Percentiles rank a stretch among this genome's conserved stretches.
Conservation (phyloP, 768 basidiomycete genomes). For the Tylopilus balloui region DNA sequence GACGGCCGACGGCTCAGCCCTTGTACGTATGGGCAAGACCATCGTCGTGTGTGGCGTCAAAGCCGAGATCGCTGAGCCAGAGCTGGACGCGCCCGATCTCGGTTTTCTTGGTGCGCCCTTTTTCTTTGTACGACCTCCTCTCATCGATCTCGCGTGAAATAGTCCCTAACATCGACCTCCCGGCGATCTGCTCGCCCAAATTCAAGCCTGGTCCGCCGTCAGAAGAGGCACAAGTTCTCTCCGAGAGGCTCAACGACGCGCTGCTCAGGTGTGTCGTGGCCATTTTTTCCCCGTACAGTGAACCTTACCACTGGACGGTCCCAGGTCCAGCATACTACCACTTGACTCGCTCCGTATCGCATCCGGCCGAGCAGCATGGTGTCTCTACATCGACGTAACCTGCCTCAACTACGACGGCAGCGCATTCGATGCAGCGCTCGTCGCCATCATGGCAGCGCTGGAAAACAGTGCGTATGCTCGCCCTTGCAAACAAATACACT, state of each 20-base stretch:
- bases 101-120: slow-evolving; percentile 74
- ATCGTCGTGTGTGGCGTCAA: slow-evolving; percentile 95
- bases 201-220: slow-evolving; percentile 95
- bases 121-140: neutral
- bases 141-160: neutral
- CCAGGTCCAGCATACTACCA: slow-evolving; percentile 63
- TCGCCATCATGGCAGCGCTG: slow-evolving; percentile 85
- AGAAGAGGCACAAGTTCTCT: slow-evolving; percentile 91
- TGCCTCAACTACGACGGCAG: slow-evolving; percentile 99
- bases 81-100: slow-evolving; percentile 63
- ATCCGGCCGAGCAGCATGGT: slow-evolving; percentile 79
- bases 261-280: slow-evolving; percentile 55
- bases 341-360: slow-evolving; percentile 74
- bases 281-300: neutral
- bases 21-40: slow-evolving; percentile 89
- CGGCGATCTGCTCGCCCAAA: slow-evolving; percentile 86
- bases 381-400: slow-evolving; percentile 89
- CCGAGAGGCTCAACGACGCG: slow-evolving; percentile 74
- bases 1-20: slow-evolving; percentile 89
- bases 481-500: slow-evolving; percentile 35
- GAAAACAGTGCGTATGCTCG: slow-evolving; percentile 63
- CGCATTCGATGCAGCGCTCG: slow-evolving; percentile 81
- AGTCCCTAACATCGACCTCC: slow-evolving; percentile 96
- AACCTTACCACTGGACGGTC: neutral
- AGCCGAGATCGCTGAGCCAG: slow-evolving; percentile 90